Evolutionary conservation across 768 basidiomycete genomes (phyloP).

Genomic region (Ramaria rubella): DNA sequence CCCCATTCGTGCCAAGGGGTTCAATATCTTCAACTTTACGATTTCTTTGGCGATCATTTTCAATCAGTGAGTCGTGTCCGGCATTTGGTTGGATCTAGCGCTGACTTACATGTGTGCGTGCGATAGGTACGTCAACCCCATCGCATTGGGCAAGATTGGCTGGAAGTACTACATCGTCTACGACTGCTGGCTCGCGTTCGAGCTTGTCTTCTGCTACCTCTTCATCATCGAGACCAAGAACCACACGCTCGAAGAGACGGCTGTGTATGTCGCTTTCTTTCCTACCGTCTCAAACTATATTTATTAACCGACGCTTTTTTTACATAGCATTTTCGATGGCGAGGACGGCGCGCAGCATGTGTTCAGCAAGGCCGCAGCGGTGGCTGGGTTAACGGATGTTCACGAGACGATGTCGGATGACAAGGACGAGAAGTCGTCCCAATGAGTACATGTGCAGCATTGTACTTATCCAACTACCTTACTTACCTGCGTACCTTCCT

Average conservation of each 20-base stretch:
- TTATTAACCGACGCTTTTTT: neutral
- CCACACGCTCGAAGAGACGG: slow-evolving; percentile 73
- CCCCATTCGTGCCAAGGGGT: slow-evolving; percentile 35
- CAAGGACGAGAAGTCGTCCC: neutral
- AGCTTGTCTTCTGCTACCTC: slow-evolving; percentile 59
- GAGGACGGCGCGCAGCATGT: slow-evolving; percentile 41
- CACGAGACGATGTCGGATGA: neutral
- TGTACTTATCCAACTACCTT: neutral
- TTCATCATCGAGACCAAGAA: slow-evolving; percentile 64
- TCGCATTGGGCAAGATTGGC: slow-evolving; percentile 25
- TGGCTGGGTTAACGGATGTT: neutral
- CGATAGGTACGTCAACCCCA: slow-evolving; percentile 31
- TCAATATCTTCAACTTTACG: slow-evolving; percentile 33
- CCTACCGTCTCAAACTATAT: neutral
- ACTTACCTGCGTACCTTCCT: neutral
- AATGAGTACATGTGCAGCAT: neutral
- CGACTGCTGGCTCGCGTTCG: slow-evolving; percentile 61
- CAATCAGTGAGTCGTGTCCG: slow-evolving; percentile 22
- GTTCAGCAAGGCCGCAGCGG: slow-evolving; percentile 1
- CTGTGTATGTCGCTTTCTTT: slow-evolving; percentile 30
- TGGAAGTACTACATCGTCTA: slow-evolving; percentile 43
- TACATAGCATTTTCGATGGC: slow-evolving; percentile 54
- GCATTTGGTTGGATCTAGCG: neutral
- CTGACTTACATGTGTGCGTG: neutral
- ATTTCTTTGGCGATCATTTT: slow-evolving; percentile 35